These are phyloP conservation scores for Boletus vinaceobasis DNA, from an alignment of 768 basidiomycete species.

Conservation along the genomic window DNA sequence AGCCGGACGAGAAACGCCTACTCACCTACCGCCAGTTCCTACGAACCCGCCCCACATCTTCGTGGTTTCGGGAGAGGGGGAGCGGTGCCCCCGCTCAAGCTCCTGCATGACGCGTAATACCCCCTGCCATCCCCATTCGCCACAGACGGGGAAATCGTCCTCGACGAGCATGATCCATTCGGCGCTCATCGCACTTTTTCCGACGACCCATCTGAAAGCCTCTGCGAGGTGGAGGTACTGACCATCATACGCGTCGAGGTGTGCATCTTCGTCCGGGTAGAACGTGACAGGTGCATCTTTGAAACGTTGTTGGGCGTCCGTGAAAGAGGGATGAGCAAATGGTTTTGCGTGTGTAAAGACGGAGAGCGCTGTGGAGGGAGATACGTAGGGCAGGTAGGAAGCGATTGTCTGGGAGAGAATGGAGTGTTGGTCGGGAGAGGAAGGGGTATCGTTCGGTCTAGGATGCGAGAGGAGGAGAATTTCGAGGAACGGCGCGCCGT, in stretches of 20 bases:
- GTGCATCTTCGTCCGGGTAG: conserved; percentile 30
- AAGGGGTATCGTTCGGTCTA: conserved; percentile 31
- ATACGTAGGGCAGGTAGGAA: conserved; percentile 36
- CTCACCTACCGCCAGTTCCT: conserved; percentile 41
- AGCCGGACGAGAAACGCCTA: background rate
- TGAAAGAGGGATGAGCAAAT: conserved; percentile 31
- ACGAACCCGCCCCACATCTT: conserved; percentile 37
- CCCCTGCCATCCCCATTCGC: conserved; percentile 34
- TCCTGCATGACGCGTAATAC: conserved; percentile 32
- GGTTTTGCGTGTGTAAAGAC: conserved; percentile 37
- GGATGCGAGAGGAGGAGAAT: conserved; percentile 42
- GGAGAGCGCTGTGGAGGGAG: conserved; percentile 29
- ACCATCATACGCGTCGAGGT: conserved; percentile 20
- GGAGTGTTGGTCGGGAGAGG: conserved; percentile 11
- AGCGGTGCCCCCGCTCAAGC: conserved; percentile 22
- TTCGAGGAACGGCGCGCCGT: conserved; percentile 33
- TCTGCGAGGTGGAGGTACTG: conserved; percentile 43
- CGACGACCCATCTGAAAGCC: conserved; percentile 36
- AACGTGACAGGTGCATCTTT: conserved; percentile 22
- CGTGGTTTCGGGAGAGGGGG: conserved; percentile 9
- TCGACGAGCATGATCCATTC: conserved; percentile 45
- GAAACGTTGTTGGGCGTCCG: conserved; percentile 24
- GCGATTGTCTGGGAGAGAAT: conserved; percentile 37
- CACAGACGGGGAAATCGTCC: conserved; percentile 44
- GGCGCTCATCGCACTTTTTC: conserved; percentile 17